phyloP scores from a whole-genome alignment of 1,284 basidiomycete genomes.

The Sphaerobolus stellatus region DNA sequence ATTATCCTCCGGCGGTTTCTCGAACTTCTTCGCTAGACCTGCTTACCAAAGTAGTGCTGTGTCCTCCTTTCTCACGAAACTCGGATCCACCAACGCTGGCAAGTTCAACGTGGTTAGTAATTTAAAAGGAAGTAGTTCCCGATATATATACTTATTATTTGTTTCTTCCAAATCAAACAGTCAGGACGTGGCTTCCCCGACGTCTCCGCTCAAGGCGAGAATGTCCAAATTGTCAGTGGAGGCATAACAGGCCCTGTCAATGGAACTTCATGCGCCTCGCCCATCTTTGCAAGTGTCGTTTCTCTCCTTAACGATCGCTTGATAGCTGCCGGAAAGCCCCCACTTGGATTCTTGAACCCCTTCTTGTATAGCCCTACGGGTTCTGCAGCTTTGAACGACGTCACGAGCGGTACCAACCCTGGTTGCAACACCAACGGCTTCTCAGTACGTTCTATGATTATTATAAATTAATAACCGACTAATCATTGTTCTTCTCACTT shows the following conservation, averaged over 20 bases:
- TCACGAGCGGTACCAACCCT: slow-evolving; percentile 39
- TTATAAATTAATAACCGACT: not conserved
- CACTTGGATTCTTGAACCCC: slow-evolving; percentile 52
- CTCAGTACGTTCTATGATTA: not conserved
- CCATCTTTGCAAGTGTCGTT: slow-evolving; percentile 50
- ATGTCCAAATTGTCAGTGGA: slow-evolving; percentile 29
- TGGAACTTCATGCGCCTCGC: slow-evolving; percentile 56
- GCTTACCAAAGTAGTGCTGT: slow-evolving; percentile 30
- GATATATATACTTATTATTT: slow-evolving; percentile 12
- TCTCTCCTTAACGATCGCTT: slow-evolving; percentile 55
- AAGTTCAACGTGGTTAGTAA: slow-evolving; percentile 39
- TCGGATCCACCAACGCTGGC: slow-evolving; percentile 52
- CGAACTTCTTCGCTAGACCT: slow-evolving; percentile 33
- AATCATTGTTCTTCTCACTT: no score
- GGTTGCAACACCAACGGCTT: slow-evolving; percentile 20
- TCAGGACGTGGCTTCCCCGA: slow-evolving; percentile 40
- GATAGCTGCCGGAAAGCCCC: slow-evolving; percentile 40
- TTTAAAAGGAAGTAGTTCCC: not conserved
- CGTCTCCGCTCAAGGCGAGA: slow-evolving; percentile 40
- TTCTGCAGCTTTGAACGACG: slow-evolving; percentile 42
- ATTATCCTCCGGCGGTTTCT: slow-evolving; percentile 43
- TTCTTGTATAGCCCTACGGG: slow-evolving; percentile 36
- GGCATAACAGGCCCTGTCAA: slow-evolving; percentile 34
- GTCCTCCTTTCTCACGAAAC: slow-evolving; percentile 27
- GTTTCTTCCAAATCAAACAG: slow-evolving; percentile 5